Evolutionary conservation across 2,329 filamentous ascomycete genomes (phyloP), one percentile per base, ranked within the genome.

Genomic region (Ceratocystis alfenasii): DNA sequence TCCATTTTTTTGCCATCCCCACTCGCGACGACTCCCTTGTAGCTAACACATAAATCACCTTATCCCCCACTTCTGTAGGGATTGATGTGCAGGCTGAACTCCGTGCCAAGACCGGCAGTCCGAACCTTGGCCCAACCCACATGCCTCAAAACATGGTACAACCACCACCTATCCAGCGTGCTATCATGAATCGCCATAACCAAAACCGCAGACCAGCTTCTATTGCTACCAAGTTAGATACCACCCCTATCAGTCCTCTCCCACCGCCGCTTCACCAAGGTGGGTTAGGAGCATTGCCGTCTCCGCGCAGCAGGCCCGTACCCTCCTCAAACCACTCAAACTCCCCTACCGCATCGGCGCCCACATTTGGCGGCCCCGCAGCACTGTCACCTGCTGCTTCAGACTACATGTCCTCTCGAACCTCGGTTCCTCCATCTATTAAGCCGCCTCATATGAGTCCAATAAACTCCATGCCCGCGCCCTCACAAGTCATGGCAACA

Each of bases 41-140:
- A 41, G 30, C 66, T 67, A 67, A 67, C 62, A 59, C 41, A 44
- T 36, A 30, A 55, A 25, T 62, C 62, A 10, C 17, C 33, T 28
- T 33, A 7, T 33, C 30, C 30, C 6, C 30, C 30, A 33, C 30
- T 33, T 33, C 6, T 8, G 48, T 57, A 95, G 91, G 91, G 71
- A 96, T 97, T 76, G 93, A 99, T 80, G 94, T 99, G 62, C 91
- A 97, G 78, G 89, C 92, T 69, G 94, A 97, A 78, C 83, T 99
- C 71, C 89, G 89, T 69, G 87, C 92, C 74, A 97, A 96, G 80
- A 92, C 89, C 61, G 90, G 88, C 71, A 95, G 89, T 76, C 90
- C 92, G 64, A 88, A 87, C 72, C 80, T 94, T 69, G 87, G 81
- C 68, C 86, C 83, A 71, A 89, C 83, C 71, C 81, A 84, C 74